These are phyloP conservation scores for Decorospora gaudefroyi DNA, from an alignment of 2,329 filamentous ascomycete species.

Conservation along the genomic window DNA sequence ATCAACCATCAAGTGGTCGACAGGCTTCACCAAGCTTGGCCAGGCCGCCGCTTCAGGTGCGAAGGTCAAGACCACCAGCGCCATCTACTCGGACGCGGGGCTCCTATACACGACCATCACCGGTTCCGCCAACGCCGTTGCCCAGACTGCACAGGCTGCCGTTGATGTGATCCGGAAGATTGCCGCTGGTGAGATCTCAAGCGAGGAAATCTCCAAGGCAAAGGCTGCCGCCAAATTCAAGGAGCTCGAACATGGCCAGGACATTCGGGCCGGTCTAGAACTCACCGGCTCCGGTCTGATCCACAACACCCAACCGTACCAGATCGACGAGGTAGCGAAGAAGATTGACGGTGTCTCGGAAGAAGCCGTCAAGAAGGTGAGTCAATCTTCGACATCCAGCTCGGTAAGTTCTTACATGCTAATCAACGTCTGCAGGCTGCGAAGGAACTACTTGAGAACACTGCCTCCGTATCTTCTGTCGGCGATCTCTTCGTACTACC, in stretches of 20 bases:
- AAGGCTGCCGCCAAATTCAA: slow-evolving; percentile 92
- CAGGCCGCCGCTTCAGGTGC: slow-evolving; percentile 72
- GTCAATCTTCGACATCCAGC: slow-evolving; percentile 62
- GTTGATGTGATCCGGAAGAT: slow-evolving; percentile 83
- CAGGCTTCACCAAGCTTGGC: slow-evolving; percentile 87
- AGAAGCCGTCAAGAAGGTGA: slow-evolving; percentile 71
- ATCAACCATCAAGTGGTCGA: slow-evolving; percentile 91
- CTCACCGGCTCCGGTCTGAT: slow-evolving; percentile 83
- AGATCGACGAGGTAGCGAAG: slow-evolving; percentile 79
- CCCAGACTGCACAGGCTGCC: slow-evolving; percentile 72
- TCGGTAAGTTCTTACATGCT: slow-evolving; percentile 52
- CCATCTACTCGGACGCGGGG: slow-evolving; percentile 90
- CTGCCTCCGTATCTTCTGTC: slow-evolving; percentile 85
- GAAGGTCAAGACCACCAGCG: slow-evolving; percentile 73
- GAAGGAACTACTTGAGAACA: slow-evolving; percentile 83
- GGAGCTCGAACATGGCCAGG: slow-evolving; percentile 80
- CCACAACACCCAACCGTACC: slow-evolving; percentile 78
- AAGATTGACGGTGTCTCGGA: slow-evolving; percentile 78
- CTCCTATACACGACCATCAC: slow-evolving; percentile 82
- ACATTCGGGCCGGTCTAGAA: slow-evolving; percentile 75
- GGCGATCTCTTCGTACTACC: slow-evolving; percentile 91
- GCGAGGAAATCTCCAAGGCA: slow-evolving; percentile 90
- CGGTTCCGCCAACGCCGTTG: slow-evolving; percentile 73
- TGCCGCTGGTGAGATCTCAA: slow-evolving; percentile 72
- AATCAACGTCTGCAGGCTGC: slow-evolving; percentile 65